Base-by-base conservation (phyloP, 805 yeast genomes). In the Candida rishiriensis region DNA sequence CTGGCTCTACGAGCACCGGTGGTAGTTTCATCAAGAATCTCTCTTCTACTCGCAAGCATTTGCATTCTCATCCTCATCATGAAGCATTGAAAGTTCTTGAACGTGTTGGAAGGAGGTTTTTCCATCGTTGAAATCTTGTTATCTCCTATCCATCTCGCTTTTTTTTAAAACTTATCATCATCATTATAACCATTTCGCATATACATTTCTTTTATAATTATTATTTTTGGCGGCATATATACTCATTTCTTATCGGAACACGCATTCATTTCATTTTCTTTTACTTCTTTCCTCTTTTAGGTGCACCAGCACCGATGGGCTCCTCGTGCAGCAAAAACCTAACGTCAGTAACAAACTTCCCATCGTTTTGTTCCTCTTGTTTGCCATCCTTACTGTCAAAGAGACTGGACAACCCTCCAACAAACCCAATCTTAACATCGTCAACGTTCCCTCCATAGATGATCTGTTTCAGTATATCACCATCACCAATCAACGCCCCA, bases 321-420 rank as follows among this genome's bases (percentile, higher is more conserved):
- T 76, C 79, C 10, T 72, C 62, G 2, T 81, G 74, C 17, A 65
- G 48, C 31, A 78, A 46, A 46, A 73, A 64, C 48, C 72, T 70
- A 16, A 79, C 61, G 15, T 69, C 48, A 39, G 56, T 47, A 13
- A 47, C 52, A 29, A 59, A 51, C 10, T 53, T 48, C 13, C 53
- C 54, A 12, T 47, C 42, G 7, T 7, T 21, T 21, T 21, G 7
- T 21, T 7, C 26, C 26, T 7, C 26, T 7, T 21, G 26, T 21
- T 21, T 21, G 7, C 26, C 26, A 21, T 21, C 26, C 26, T 21
- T 7, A 21, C 7, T 7, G 7, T 21, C 26, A 21, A 21, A 21
- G 7, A 21, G 26, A 21, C 26, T 21, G 9, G 33, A 13, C 33
- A 30, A 30, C 13, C 13, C 44, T 12, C 41, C 38, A 29, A 63